Conservation (phyloP, 2,329 filamentous ascomycete genomes). For the Ophiocordyceps camponoti-saundersi region DNA sequence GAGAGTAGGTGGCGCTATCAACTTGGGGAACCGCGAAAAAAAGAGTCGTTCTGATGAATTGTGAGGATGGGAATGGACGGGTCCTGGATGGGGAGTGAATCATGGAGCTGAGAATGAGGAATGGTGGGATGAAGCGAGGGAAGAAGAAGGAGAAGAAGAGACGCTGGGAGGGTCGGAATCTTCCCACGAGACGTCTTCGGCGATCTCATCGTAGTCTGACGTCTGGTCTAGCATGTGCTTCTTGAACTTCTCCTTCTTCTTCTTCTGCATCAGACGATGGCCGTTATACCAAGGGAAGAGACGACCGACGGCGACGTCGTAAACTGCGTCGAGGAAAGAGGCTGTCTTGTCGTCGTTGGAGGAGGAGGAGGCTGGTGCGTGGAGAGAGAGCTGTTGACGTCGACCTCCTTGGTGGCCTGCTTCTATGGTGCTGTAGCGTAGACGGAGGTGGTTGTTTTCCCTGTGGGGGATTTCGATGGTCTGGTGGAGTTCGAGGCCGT, state of each 20-base stretch:
- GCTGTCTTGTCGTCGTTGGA: background rate
- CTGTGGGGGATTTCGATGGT: constrained; percentile 16
- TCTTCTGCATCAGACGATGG: constrained; percentile 10
- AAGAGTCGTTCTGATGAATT: background rate
- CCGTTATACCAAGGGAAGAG: constrained; percentile 19
- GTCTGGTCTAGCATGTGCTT: constrained; percentile 10
- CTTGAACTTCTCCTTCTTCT: constrained; percentile 10
- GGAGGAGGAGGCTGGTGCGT: constrained; percentile 1
- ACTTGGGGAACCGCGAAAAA: background rate
- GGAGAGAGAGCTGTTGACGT: constrained; percentile 30
- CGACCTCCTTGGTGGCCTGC: constrained; percentile 32
- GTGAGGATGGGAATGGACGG: background rate
- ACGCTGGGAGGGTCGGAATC: background rate
- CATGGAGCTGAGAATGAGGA: background rate
- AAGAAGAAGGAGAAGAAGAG: background rate
- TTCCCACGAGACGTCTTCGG: background rate
- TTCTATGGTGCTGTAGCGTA: constrained; percentile 35
- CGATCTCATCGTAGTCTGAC: constrained; percentile 4
- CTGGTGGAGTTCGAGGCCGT: constrained; percentile 34
- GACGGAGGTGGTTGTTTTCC: constrained; percentile 24
- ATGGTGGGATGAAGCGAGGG: background rate
- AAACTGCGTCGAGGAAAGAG: constrained; percentile 11
- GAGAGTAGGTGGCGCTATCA: too few species aligned
- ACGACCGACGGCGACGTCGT: constrained; percentile 12
- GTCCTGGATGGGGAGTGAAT: background rate